Conservation (phyloP, 345 rosid genomes). For the Litchi chinensis region DNA sequence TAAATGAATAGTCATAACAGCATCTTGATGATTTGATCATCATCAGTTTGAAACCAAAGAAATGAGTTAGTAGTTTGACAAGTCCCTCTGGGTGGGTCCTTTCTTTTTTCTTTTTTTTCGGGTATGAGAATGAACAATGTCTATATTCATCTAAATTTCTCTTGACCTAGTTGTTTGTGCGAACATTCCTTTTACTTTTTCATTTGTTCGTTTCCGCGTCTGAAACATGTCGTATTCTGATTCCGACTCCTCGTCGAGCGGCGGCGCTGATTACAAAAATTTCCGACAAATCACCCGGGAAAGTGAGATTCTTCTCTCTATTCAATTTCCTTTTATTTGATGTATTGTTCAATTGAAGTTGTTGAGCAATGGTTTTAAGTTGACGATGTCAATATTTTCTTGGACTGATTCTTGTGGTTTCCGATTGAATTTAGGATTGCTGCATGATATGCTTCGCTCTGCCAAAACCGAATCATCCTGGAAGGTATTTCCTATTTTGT, state of each 20-base stretch:
- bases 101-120: too few relatives aligned
- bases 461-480: conserved; percentile 87
- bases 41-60: background rate
- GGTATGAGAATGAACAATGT: background rate
- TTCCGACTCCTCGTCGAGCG: conserved; percentile 85
- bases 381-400: background rate
- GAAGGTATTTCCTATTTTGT: conserved; percentile 59
- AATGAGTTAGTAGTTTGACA: background rate
- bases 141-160: background rate
- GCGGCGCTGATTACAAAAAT: conserved; percentile 68
- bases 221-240: conserved; percentile 81
- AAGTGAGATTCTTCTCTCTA: conserved; percentile 49
- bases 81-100: background rate
- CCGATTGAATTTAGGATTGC: conserved; percentile 56
- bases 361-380: background rate
- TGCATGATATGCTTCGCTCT: conserved; percentile 91
- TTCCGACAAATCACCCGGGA: conserved; percentile 89
- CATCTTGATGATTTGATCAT: background rate
- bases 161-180: too few relatives aligned
- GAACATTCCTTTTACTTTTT: background rate
- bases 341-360: background rate
- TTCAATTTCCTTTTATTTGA: background rate
- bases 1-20: background rate
- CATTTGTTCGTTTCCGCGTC: background rate
- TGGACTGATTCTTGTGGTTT: conserved; percentile 2